Base-by-base conservation (phyloP, 202 grass and related monocot species). In the Hordeum pubiflorum region DNA sequence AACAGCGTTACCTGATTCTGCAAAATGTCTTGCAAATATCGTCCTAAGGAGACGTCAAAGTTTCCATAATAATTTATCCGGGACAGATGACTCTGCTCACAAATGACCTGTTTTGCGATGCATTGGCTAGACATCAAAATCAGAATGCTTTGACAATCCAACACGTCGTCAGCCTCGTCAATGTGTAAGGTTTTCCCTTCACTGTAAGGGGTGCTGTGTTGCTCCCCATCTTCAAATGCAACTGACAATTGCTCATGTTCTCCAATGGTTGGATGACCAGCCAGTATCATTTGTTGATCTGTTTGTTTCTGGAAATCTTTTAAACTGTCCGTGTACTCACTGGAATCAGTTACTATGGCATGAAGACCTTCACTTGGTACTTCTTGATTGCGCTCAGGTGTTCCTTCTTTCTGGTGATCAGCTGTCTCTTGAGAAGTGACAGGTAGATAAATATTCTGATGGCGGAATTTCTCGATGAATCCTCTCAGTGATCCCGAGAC, bases 21-120 rank as follows among this genome's bases (percentile, higher is more conserved):
- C 43, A 93, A 90, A 74, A 97, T 87, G 71, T 97, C 89, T 81
- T 81, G 83, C 91, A 94, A 85, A 86, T 83, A 97, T 58, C 85
- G 77, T 44, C 94, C 94, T 54, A 97, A 75, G 38, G 94, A 97
- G 27, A 91, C 80, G 31, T 97, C 89, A 44, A 89, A 91, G 70
- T 93, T 72, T 12, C 91, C 94, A 63, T 97, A 94, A 72, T 97
- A 97, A 52, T 88, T 94, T 73, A 97, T 93, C 34, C 94, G 91
- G 24, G 83, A 93, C 74, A 93, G 82, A 77, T 91, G 91, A 64
- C 85, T 91, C 80, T 91, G 87, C 60, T 93, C 91, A 81, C 91
- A 97, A 61, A 91, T 63, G 81, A 76, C 79, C 56, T 91, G 87
- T 55, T 93, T 97, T 66, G 62, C 33, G 62, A 86, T 82, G 71